phyloP scores from a whole-genome alignment of 345 rosid genomes.

The Pugionium dolabratum region DNA sequence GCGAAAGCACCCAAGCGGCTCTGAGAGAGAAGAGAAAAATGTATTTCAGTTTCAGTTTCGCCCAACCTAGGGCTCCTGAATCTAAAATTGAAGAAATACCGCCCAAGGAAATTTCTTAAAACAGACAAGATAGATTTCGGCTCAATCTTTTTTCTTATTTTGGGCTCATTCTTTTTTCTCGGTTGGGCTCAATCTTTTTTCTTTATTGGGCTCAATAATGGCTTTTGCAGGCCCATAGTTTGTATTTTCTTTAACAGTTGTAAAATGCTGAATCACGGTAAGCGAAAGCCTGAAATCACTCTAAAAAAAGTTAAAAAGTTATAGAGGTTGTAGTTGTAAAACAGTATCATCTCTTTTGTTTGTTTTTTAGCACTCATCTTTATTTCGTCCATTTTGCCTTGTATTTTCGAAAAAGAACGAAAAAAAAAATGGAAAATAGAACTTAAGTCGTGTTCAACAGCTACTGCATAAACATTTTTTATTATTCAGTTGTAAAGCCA shows the following conservation, averaged over 20 bases:
- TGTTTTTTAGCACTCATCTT: too few relatives aligned
- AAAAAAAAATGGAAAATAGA: background rate
- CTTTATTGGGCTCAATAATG: background rate
- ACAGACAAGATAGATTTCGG: background rate
- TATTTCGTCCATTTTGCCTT: background rate
- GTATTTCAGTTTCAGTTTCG: too few relatives aligned
- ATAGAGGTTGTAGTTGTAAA: too few relatives aligned
- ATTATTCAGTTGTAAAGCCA: slow-evolving; percentile 26
- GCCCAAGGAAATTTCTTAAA: background rate
- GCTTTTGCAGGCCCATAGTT: background rate
- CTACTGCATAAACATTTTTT: slow-evolving; percentile 14
- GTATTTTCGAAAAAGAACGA: background rate
- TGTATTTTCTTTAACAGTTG: too few relatives aligned
- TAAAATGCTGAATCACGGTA: too few relatives aligned
- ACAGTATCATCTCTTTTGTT: too few relatives aligned
- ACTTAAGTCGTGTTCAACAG: slow-evolving; percentile 10
- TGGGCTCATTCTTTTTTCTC: too few relatives aligned
- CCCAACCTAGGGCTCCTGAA: slow-evolving; percentile 10
- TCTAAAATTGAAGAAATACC: slow-evolving; percentile 10
- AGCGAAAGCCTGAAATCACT: too few relatives aligned
- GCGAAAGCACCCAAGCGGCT: slow-evolving; percentile 1
- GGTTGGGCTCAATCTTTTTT: background rate
- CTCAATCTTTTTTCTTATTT: too few relatives aligned
- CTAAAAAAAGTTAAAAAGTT: too few relatives aligned
- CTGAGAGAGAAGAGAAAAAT: background rate